Percentiles rank a stretch among this genome's conserved stretches.
Conservation (phyloP, 177 flowering plant genomes). For the Vitis hybrid region DNA sequence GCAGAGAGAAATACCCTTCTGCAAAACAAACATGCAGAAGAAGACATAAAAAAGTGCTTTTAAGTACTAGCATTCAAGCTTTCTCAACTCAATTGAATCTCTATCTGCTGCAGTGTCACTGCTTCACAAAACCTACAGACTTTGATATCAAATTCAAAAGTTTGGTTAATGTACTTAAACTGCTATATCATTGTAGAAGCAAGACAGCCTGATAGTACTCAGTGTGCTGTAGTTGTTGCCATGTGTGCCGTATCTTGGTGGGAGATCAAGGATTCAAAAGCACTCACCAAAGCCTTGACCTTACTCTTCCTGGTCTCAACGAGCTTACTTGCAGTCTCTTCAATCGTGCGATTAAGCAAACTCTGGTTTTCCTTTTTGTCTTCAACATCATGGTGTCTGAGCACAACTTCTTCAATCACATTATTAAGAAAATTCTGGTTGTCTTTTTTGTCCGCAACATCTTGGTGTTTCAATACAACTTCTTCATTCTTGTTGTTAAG, state of each 20-base stretch:
- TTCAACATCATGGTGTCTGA: conserved; percentile 12
- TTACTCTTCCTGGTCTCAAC: conserved; percentile 39
- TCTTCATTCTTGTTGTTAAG: conserved; percentile 5
- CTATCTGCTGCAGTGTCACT: too few species aligned
- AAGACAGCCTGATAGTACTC: neutral
- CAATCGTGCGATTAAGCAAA: conserved; percentile 41
- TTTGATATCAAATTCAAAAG: neutral
- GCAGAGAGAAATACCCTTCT: too few species aligned
- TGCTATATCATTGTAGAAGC: neutral
- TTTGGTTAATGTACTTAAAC: neutral
- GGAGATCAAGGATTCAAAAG: conserved; percentile 52
- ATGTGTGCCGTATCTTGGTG: conserved; percentile 28
- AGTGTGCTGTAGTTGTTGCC: conserved; percentile 7
- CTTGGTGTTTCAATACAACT: conserved; percentile 21
- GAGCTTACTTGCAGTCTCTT: conserved; percentile 47
- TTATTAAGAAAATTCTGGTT: too few species aligned
- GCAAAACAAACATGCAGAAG: too few species aligned
- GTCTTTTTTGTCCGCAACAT: too few species aligned
- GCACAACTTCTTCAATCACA: conserved; percentile 17
- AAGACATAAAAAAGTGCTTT: too few species aligned
- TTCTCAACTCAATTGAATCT: too few species aligned
- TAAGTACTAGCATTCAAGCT: too few species aligned
- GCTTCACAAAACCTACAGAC: neutral
- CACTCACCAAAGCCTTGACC: conserved; percentile 57
- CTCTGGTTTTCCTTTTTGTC: too few species aligned